Conservation (phyloP, 1,139 yeast genomes). For the Blastobotrys serpentis region DNA sequence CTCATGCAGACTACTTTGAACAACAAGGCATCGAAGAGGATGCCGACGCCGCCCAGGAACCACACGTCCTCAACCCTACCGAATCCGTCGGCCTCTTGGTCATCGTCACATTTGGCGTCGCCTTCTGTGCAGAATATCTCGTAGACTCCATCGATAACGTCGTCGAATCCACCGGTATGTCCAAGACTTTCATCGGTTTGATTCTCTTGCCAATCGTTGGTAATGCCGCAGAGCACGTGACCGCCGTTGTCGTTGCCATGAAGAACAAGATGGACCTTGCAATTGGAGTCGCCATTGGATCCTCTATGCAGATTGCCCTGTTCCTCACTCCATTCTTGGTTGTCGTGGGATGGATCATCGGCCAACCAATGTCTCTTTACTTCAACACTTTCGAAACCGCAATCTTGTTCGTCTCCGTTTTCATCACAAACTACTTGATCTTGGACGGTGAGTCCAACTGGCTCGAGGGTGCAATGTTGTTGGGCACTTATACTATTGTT, state of each 20-base stretch:
- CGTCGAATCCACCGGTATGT: constrained; percentile 78
- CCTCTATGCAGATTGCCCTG: constrained; percentile 89
- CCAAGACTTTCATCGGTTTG: constrained; percentile 93
- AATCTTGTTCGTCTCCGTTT: constrained; percentile 81
- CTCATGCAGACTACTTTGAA: constrained; percentile 70
- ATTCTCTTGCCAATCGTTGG: constrained; percentile 95
- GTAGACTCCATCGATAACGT: constrained; percentile 91
- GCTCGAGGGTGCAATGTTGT: constrained; percentile 92
- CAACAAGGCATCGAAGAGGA: constrained; percentile 38
- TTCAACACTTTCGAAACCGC: constrained; percentile 94
- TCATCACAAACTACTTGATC: constrained; percentile 81
- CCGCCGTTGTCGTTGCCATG: constrained; percentile 91
- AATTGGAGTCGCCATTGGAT: constrained; percentile 96
- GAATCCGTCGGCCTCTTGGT: constrained; percentile 44
- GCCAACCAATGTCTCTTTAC: constrained; percentile 88
- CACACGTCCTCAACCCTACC: constrained; percentile 16
- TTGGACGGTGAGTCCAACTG: constrained; percentile 95
- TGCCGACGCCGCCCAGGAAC: not conserved
- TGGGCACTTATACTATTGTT: constrained; percentile 80
- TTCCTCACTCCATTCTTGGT: constrained; percentile 96
- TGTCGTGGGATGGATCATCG: constrained; percentile 83
- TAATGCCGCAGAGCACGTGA: constrained; percentile 97
- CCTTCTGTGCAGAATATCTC: constrained; percentile 88
- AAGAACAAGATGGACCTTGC: constrained; percentile 98
- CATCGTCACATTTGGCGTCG: constrained; percentile 72